Conservation (phyloP, 2,329 filamentous ascomycete genomes). For the Pestalotiopsis fici region DNA sequence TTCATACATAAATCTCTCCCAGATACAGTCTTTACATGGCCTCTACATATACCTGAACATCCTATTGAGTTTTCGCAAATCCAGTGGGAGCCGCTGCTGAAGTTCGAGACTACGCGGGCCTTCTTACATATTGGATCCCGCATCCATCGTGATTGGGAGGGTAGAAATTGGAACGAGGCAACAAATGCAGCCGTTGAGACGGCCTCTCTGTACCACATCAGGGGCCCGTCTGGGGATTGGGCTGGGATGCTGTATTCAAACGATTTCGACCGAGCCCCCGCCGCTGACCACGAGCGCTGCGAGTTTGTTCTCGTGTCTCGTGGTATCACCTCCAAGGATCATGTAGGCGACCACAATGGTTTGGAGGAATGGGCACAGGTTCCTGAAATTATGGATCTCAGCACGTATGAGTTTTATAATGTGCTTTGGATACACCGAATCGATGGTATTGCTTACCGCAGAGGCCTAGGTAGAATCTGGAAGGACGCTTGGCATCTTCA, state of each 20-base stretch:
- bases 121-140: neutral
- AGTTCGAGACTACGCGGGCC: neutral
- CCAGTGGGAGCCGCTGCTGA: neutral
- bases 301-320: neutral
- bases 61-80: neutral
- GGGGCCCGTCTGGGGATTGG: neutral
- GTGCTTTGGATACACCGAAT: neutral
- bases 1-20: neutral
- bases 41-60: neutral
- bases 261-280: neutral
- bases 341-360: neutral
- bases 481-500: neutral
- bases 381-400: neutral
- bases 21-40: neutral
- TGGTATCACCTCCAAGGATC: neutral
- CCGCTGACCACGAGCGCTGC: neutral
- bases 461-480: neutral
- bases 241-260: neutral
- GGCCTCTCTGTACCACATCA: neutral
- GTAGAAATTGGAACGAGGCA: neutral
- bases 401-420: neutral
- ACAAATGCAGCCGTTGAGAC: neutral
- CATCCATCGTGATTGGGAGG: neutral
- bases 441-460: neutral
- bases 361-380: neutral